These are phyloP conservation scores for Boletellus emodensis DNA, from an alignment of 768 basidiomycete genomes.

Conservation along the genomic window DNA sequence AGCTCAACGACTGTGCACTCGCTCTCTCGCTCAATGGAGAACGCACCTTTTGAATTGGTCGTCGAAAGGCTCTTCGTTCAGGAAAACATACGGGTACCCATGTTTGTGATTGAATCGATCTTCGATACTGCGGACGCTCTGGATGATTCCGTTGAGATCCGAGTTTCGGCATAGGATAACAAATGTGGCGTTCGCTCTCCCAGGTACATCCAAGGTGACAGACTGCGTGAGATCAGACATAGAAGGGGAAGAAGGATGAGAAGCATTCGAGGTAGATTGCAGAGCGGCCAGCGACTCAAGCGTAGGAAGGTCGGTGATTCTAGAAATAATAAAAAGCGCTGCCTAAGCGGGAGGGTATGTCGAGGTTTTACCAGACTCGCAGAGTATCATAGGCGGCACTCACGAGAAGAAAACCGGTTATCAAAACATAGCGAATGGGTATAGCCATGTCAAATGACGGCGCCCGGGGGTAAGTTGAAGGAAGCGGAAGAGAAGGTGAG, in stretches of 20 bases:
- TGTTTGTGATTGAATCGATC: slow-evolving; percentile 54
- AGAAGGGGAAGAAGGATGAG: not conserved
- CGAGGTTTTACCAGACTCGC: not conserved
- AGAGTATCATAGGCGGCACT: slow-evolving; percentile 2
- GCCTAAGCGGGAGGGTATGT: slow-evolving; percentile 2
- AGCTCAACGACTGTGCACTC: slow-evolving; percentile 12
- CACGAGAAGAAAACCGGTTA: slow-evolving; percentile 18
- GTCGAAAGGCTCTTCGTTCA: slow-evolving; percentile 59
- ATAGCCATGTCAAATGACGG: slow-evolving; percentile 12
- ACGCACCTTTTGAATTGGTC: slow-evolving; percentile 46
- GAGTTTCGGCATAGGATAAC: slow-evolving; percentile 52
- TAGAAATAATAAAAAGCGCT: slow-evolving; percentile 14
- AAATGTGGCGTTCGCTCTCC: slow-evolving; percentile 54
- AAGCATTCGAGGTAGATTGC: not conserved
- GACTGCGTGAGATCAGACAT: not conserved
- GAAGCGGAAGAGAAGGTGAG: not conserved
- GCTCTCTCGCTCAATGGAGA: not conserved
- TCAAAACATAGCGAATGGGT: slow-evolving; percentile 18
- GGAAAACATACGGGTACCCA: slow-evolving; percentile 60
- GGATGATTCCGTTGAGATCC: slow-evolving; percentile 43
- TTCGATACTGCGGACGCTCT: slow-evolving; percentile 53
- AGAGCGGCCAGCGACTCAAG: slow-evolving; percentile 3
- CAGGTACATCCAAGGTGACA: not conserved
- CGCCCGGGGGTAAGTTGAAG: not conserved
- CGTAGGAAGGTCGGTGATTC: not conserved